Evolutionary conservation across 1,284 basidiomycete species (phyloP), one percentile per base, ranked within the genome.

Genomic region (Melanopsichium pennsylvanicum): DNA sequence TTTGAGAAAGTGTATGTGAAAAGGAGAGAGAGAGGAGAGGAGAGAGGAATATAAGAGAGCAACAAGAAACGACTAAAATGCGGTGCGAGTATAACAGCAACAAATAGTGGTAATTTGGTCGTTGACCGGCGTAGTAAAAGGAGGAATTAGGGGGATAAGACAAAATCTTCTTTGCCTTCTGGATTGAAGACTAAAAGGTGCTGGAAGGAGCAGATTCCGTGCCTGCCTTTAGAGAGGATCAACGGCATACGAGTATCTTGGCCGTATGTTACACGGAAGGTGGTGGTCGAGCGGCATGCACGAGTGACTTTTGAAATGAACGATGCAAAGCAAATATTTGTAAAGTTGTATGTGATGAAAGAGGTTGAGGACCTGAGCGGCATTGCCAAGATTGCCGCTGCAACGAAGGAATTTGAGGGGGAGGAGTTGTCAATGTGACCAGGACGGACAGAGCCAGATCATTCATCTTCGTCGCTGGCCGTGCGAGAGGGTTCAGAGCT

Each of bases 191-290:
- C 44, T 7, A 27, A 43, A 41, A 35, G 37, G 27, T 29, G 34
- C n/a, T n/a, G n/a, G n/a, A n/a, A 45, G 18, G 26, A 60, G 37
- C 31, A 39, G 49, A 48, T 7, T n/a, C n/a, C n/a, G n/a, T n/a
- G 5, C 35, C 31, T 25, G 31, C 46, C 51, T 52, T 46, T 50
- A 41, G 40, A n/a, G n/a, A n/a, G n/a, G 27, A 58, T 46, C 46
- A 61, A 54, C 58, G 64, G 64, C 39, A 49, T 50, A 46, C 64
- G 57, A 58, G 58, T 68, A 61, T 68, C 41, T 45, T 51, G 56
- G 55, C 64, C 64, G 58, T 45, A 41, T 47, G 49, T 34, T 45
- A 38, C 40, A 36, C 35, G n/a, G n/a, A n/a, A 32, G 12, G 43
- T 18, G 26, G 12, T 23, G 13, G 13, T 8, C 8, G 27, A 13